Conservation (phyloP, 1,284 basidiomycete genomes). For the Xerocomus nothofagi region DNA sequence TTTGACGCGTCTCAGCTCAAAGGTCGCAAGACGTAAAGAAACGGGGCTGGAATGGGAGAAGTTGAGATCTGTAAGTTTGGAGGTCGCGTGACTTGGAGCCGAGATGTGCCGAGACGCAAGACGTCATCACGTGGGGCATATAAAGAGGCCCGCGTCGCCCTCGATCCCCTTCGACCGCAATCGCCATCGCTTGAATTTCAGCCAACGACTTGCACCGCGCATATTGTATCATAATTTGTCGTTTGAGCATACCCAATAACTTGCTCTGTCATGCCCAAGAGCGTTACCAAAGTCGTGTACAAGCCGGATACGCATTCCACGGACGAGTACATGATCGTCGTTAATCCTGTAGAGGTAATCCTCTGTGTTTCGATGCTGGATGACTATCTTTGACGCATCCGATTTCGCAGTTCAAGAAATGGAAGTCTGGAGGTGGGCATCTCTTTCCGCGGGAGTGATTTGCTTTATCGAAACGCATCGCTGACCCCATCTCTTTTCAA, state of each 20-base stretch:
- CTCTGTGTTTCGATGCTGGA: constrained; percentile 1
- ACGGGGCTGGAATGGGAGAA: constrained; percentile 27
- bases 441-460: background rate
- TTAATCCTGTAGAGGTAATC: constrained; percentile 65
- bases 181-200: constrained; percentile 11
- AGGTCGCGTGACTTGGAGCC: constrained; percentile 38
- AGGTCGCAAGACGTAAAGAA: constrained; percentile 6
- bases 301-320: constrained; percentile 69
- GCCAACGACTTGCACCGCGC: constrained; percentile 1
- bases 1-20: constrained; percentile 34
- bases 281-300: constrained; percentile 70
- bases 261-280: constrained; percentile 45
- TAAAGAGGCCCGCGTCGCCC: constrained; percentile 28
- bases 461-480: constrained; percentile 24
- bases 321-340: constrained; percentile 70
- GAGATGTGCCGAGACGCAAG: constrained; percentile 13
- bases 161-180: constrained; percentile 10
- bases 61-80: constrained; percentile 4
- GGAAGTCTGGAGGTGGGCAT: constrained; percentile 71
- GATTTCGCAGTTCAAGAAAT: constrained; percentile 64
- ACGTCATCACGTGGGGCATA: constrained; percentile 40
- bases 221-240: constrained; percentile 10
- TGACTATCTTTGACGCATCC: constrained; percentile 14
- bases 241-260: constrained; percentile 15
- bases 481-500: constrained; percentile 35